These are phyloP conservation scores for Thielaviopsis punctulata DNA, from an alignment of 2,329 filamentous ascomycete genomes.

Conservation along the genomic window DNA sequence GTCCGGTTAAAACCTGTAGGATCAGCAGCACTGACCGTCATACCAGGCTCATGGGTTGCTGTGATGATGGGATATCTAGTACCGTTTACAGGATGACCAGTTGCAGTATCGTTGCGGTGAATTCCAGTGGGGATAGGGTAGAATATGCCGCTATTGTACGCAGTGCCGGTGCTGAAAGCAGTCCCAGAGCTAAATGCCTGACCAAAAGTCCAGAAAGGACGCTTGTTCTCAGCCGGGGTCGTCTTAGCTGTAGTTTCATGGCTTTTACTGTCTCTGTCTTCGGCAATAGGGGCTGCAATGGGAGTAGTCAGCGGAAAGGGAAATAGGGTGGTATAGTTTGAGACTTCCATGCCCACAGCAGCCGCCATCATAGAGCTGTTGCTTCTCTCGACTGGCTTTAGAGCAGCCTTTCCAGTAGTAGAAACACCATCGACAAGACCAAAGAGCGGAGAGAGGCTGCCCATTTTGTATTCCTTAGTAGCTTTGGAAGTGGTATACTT, in stretches of 20 bases:
- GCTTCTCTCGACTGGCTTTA: not conserved
- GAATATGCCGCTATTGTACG: not conserved
- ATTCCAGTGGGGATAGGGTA: not conserved
- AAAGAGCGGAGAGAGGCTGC: constrained; percentile 5
- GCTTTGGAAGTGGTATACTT: not conserved
- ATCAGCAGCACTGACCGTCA: constrained; percentile 1
- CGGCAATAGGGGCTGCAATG: not conserved
- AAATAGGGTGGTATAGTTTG: not conserved
- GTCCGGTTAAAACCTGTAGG: constrained; percentile 6
- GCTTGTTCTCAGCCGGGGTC: too few species aligned
- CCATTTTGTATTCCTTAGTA: not conserved
- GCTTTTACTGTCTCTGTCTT: not conserved
- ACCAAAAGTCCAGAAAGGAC: not conserved
- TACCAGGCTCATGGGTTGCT: not conserved
- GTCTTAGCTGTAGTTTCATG: not conserved
- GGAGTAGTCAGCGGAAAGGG: not conserved
- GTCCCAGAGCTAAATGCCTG: not conserved
- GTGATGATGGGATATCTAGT: not conserved
- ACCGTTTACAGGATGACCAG: not conserved
- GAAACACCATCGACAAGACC: constrained; percentile 2
- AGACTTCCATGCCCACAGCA: not conserved
- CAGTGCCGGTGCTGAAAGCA: not conserved
- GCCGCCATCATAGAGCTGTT: not conserved
- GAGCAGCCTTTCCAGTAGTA: not conserved
- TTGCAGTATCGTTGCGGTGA: not conserved